Evolutionary conservation across 1,139 yeast genomes (phyloP).

Genomic region (Taphrina flavorubra): DNA sequence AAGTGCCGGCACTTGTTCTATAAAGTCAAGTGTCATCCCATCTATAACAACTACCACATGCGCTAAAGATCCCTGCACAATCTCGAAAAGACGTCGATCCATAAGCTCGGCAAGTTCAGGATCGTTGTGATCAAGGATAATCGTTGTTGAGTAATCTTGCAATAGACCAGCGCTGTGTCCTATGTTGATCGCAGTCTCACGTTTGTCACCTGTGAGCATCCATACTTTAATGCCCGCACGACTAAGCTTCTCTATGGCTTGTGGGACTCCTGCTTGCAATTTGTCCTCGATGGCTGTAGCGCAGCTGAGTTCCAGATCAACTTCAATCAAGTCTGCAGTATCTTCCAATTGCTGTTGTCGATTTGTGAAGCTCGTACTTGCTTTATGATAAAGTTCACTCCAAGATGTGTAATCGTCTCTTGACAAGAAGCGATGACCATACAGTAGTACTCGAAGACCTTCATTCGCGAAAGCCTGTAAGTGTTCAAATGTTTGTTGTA

Average conservation of each 20-base stretch:
- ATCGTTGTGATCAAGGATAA: slow-evolving; percentile 68
- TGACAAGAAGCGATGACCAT: slow-evolving; percentile 76
- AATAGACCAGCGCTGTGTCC: slow-evolving; percentile 93
- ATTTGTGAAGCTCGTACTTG: slow-evolving; percentile 74
- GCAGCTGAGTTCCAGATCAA: slow-evolving; percentile 70
- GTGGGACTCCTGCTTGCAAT: slow-evolving; percentile 93
- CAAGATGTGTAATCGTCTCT: slow-evolving; percentile 66
- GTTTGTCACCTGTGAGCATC: slow-evolving; percentile 98
- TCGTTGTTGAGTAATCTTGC: slow-evolving; percentile 88
- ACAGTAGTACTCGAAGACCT: slow-evolving; percentile 86
- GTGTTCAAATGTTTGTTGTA: slow-evolving; percentile 86
- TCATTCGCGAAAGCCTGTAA: slow-evolving; percentile 93
- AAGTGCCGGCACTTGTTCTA: slow-evolving; percentile 74
- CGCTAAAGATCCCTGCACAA: slow-evolving; percentile 75
- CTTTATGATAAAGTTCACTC: slow-evolving; percentile 70
- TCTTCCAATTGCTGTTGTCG: slow-evolving; percentile 71
- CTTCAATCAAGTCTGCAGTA: slow-evolving; percentile 75
- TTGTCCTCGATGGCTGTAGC: slow-evolving; percentile 98
- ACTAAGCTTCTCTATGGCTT: slow-evolving; percentile 86
- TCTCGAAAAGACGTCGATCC: slow-evolving; percentile 64
- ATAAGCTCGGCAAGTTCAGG: slow-evolving; percentile 58
- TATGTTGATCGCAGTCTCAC: slow-evolving; percentile 96
- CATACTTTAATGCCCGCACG: slow-evolving; percentile 93
- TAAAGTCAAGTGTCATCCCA: slow-evolving; percentile 75
- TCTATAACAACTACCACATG: slow-evolving; percentile 94